Evolutionary conservation across 2,329 filamentous ascomycete genomes (phyloP), one percentile per base, ranked within the genome.

Genomic region (Cytospora piceicola): DNA sequence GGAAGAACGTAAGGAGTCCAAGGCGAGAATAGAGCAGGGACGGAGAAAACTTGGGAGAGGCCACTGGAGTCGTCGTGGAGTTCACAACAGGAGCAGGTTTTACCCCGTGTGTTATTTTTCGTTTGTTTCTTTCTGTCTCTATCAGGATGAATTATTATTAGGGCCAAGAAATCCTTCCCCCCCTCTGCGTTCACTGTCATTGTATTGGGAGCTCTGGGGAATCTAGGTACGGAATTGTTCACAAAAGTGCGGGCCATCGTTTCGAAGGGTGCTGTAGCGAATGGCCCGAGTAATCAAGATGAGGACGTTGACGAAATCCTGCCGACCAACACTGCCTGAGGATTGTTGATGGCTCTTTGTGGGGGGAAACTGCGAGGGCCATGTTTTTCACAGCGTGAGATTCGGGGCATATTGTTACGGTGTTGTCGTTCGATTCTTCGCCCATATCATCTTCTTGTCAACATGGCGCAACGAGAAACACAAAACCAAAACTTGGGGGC

Each of bases 31-130:
- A 63, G 57, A 67, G 58, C 58, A 57, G 30, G 49, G 36, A 30
- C 36, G 42, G 36, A 56, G 15, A 42, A 59, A 22, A 57, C 20
- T 55, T 11, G 20, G 34, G n/a, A 24, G 24, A 27, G 22, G n/a
- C 34, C 29, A 29, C 11, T 51, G 54, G 54, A 17, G 1, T 22
- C n/a, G 24, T 53, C 20, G 20, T 32, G 39, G 42, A 30, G 53
- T 29, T 9, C 36, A 36, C 51, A 46, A 51, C 39, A 24, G 53
- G 49, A 58, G 32, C 22, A 55, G 30, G 65, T 51, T 29, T 58
- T 52, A 36, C 24, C 32, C 22, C 12, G 55, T 64, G 60, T 59
- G 65, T 65, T 58, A 55, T 51, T 59, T 56, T 56, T 36, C 53
- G 34, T 58, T 20, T 29, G n/a, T 59, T 46, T 57, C 46, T 56